Percentiles rank a stretch among this genome's conserved stretches.
Evolutionary conservation across 306 rosid genomes (phyloP).

Genomic region (Vachellia collinsii): DNA sequence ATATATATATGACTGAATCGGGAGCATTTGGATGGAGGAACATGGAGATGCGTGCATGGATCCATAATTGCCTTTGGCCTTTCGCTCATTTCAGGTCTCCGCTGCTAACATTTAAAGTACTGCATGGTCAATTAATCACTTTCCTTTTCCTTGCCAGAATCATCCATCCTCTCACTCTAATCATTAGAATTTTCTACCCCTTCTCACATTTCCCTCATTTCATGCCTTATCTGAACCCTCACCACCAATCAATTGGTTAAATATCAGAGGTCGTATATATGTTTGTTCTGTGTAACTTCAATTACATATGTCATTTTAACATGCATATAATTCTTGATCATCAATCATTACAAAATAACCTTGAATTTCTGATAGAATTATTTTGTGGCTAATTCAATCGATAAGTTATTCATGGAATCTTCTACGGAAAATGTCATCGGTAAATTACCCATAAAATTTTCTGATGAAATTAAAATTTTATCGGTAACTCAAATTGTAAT

Average conservation of each 20-base stretch:
- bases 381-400: no score
- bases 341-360: no score
- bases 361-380: no score
- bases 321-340: neutral
- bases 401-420: no score
- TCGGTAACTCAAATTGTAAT: no score
- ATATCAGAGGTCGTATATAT: no score
- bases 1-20: no score
- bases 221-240: neutral
- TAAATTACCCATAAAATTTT: no score
- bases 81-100: neutral
- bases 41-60: neutral
- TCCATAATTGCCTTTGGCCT: neutral
- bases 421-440: no score
- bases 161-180: neutral
- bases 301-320: neutral
- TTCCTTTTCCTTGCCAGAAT: neutral
- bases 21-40: neutral
- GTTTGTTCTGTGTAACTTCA: neutral
- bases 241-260: no score
- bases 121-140: neutral
- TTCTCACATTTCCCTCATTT: neutral
- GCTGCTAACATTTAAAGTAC: neutral
- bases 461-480: no score
- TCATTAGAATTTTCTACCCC: conserved; percentile 2